A percentile compares a stretch with the other conserved stretches of the same genome.
Evolutionary conservation across 176 grass and related monocot genomes (phyloP).

Genomic region (Aegilops longissima): DNA sequence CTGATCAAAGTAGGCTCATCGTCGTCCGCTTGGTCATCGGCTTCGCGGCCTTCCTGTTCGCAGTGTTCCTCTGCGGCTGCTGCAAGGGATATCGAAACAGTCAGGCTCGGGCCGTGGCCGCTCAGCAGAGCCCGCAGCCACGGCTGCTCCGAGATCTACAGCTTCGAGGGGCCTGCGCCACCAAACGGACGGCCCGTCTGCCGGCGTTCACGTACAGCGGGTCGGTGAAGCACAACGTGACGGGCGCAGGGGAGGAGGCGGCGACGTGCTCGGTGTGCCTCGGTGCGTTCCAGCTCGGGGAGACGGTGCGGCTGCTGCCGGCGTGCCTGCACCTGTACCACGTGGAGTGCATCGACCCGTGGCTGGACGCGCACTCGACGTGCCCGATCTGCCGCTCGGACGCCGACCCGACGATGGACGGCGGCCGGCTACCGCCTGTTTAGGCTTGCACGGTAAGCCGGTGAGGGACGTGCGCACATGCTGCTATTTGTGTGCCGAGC

Average conservation of each 20-base stretch:
- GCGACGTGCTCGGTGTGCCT: neutral
- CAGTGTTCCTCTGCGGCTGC: neutral
- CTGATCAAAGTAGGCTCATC: neutral
- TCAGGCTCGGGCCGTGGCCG: neutral
- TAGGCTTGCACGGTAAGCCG: neutral
- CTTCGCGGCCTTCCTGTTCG: neutral
- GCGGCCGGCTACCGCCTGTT: neutral
- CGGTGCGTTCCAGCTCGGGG: neutral
- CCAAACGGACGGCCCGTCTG: neutral
- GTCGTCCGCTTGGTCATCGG: neutral
- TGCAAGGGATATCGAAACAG: neutral
- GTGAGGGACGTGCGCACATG: neutral
- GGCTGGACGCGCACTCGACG: neutral
- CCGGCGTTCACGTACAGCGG: neutral
- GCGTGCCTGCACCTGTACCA: neutral
- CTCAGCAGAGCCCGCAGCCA: too few species aligned
- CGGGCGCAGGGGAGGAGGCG: neutral
- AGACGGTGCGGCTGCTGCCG: neutral
- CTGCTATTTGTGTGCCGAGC: neutral
- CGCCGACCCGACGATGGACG: neutral
- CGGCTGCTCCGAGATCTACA: neutral
- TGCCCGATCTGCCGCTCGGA: neutral
- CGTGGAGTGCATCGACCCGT: neutral
- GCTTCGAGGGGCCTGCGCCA: neutral
- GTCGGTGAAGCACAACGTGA: neutral